A percentile compares a stretch with the other conserved stretches of the same genome.
These are phyloP conservation scores for Suillus decipiens DNA, from an alignment of 768 basidiomycete genomes.

Conservation along the genomic window DNA sequence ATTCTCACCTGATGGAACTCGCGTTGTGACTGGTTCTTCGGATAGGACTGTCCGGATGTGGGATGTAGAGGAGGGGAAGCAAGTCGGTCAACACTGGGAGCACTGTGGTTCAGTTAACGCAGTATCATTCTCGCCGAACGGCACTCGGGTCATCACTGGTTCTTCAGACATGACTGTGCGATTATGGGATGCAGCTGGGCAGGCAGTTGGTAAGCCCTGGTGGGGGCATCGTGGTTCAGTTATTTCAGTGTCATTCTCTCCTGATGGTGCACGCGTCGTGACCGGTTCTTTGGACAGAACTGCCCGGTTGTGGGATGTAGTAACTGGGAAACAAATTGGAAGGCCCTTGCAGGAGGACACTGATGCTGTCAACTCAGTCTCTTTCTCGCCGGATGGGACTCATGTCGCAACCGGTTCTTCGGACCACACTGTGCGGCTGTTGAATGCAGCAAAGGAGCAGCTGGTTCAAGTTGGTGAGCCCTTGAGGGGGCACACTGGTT, in stretches of 20 bases:
- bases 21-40: neutral
- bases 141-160: conserved; percentile 16
- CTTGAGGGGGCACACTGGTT: neutral
- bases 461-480: conserved; percentile 3
- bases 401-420: neutral
- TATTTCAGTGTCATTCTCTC: conserved; percentile 7
- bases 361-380: neutral
- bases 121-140: conserved; percentile 8
- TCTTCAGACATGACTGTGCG: conserved; percentile 17
- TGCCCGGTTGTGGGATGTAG: neutral
- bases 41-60: neutral
- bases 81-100: neutral
- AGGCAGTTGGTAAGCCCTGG: conserved; percentile 5
- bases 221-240: neutral
- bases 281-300: conserved; percentile 4
- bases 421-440: conserved; percentile 1
- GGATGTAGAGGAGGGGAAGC: neutral
- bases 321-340: neutral
- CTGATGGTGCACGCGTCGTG: neutral
- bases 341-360: neutral
- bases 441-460: neutral
- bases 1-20: conserved; percentile 15
- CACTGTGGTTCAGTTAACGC: neutral
- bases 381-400: conserved; percentile 8
- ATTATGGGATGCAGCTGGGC: conserved; percentile 23